Conservation (phyloP, 2,329 filamentous ascomycete species). For the Nakataea oryzae region DNA sequence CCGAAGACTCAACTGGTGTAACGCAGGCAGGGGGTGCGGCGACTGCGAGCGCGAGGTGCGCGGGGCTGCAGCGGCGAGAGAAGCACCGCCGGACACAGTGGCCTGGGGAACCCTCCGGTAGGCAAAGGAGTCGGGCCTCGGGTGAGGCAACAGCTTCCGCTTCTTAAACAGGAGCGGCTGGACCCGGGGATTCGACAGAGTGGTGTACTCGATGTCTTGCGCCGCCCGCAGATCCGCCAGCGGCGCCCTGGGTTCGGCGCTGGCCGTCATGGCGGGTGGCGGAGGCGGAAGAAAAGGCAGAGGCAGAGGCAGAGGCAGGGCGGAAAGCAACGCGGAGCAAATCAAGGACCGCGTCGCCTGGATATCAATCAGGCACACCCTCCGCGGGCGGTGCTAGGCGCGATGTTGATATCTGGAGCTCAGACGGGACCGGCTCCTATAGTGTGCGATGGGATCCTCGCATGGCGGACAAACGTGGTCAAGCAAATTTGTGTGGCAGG, state of each 20-base stretch:
- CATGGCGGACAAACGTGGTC: not conserved
- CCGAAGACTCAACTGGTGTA: constrained; percentile 28
- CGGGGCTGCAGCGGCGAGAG: constrained; percentile 10
- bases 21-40: constrained; percentile 15
- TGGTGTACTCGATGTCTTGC: not conserved
- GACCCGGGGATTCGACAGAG: constrained; percentile 1
- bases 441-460: not conserved
- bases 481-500: not conserved
- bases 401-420: not conserved
- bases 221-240: not conserved
- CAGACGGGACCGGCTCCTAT: not conserved
- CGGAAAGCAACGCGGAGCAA: not conserved
- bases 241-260: not conserved
- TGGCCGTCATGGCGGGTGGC: constrained; percentile 1
- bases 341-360: not conserved
- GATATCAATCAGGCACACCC: not conserved
- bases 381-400: not conserved
- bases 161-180: constrained; percentile 20
- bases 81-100: not conserved
- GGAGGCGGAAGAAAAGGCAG: not conserved
- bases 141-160: constrained; percentile 27
- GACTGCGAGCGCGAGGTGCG: constrained; percentile 19
- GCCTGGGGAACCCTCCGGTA: constrained; percentile 6
- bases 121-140: constrained; percentile 15
- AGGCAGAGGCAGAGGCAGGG: not conserved